Evolutionary conservation across 257 asterid species (phyloP).

Genomic region (Plectranthus barbatus): DNA sequence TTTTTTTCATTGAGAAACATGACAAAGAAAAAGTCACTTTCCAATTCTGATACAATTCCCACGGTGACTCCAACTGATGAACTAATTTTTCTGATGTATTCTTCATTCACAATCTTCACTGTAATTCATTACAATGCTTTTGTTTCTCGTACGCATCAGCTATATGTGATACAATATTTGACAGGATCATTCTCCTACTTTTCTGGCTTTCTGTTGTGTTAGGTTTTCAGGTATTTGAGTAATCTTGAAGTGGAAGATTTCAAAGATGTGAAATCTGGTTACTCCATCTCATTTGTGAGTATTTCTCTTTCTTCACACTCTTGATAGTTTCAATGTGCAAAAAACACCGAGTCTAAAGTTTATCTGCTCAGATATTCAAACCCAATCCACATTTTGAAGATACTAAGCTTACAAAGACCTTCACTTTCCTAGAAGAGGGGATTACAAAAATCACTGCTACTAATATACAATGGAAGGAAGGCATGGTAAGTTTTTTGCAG

Average conservation of each 20-base stretch:
- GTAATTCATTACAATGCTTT: background rate
- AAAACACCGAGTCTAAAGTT: background rate
- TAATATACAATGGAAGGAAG: constrained; percentile 83
- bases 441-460: constrained; percentile 70
- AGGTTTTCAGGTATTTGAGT: constrained; percentile 76
- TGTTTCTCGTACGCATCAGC: background rate
- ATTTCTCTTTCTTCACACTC: background rate
- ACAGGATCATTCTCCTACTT: background rate
- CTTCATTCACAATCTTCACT: background rate
- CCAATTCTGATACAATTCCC: background rate
- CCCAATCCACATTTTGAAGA: constrained; percentile 80
- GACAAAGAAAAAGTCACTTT: background rate
- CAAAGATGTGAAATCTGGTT: constrained; percentile 88
- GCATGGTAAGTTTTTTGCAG: constrained; percentile 47
- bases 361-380: constrained; percentile 51
- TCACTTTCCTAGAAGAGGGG: constrained; percentile 81
- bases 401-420: constrained; percentile 59
- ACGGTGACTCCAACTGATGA: background rate
- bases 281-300: constrained; percentile 78
- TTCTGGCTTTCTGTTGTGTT: constrained; percentile 7
- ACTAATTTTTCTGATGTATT: background rate
- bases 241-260: constrained; percentile 85
- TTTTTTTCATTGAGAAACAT: background rate
- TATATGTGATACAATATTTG: background rate
- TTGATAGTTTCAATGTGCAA: background rate